phyloP scores from a whole-genome alignment of 495 filamentous ascomycete genomes.

The Xylaria acuta region DNA sequence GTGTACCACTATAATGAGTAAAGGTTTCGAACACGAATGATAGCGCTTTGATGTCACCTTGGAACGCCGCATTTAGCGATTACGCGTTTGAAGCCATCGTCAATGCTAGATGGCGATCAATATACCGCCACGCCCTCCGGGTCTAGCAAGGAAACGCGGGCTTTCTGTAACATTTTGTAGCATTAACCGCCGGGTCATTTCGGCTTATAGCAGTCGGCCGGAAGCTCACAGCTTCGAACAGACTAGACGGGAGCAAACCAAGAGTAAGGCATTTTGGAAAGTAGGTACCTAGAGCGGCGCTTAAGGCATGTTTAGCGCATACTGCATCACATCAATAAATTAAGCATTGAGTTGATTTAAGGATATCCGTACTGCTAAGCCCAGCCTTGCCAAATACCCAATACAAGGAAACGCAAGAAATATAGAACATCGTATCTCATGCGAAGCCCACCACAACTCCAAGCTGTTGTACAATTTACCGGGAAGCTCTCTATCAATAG shows the following conservation, averaged over 20 bases:
- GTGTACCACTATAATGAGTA: slow-evolving; percentile 93
- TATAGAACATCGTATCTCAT: neutral
- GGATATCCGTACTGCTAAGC: neutral
- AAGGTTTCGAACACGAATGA: slow-evolving; percentile 41
- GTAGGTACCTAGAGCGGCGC: slow-evolving; percentile 3
- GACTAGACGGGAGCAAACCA: neutral
- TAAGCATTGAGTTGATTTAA: slow-evolving; percentile 6
- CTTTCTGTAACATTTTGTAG: slow-evolving; percentile 31
- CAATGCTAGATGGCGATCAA: neutral
- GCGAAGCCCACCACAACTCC: slow-evolving; percentile 9
- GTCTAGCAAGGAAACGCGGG: slow-evolving; percentile 21
- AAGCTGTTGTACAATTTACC: slow-evolving; percentile 21
- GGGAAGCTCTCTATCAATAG: neutral
- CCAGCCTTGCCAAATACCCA: neutral
- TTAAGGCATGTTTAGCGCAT: slow-evolving; percentile 6
- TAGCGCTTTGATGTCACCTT: slow-evolving; percentile 35
- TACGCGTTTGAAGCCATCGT: slow-evolving; percentile 23
- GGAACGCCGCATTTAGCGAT: slow-evolving; percentile 33
- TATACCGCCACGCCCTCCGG: slow-evolving; percentile 21
- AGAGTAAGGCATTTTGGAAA: slow-evolving; percentile 15
- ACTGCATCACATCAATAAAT: slow-evolving; percentile 12
- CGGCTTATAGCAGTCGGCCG: neutral
- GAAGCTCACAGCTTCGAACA: slow-evolving; percentile 3
- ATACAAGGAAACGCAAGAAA: neutral
- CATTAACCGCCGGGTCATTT: slow-evolving; percentile 23